Percentiles rank a stretch among this genome's conserved stretches.
These are phyloP conservation scores for Caloboletus firmus DNA, from an alignment of 1,284 basidiomycete species.

Conservation along the genomic window DNA sequence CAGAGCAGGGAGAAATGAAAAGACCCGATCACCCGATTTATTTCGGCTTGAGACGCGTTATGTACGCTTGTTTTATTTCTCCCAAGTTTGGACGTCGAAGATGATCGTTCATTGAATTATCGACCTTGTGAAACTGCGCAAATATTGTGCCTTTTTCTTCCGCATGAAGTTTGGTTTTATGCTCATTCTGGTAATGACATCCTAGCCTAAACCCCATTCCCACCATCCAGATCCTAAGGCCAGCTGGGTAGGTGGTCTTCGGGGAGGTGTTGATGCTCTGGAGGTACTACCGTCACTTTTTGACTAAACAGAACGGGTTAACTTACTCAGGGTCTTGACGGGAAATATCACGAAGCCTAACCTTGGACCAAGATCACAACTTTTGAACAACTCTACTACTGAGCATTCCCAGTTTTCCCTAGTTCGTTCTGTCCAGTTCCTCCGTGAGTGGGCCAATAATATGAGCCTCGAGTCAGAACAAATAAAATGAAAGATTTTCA, in stretches of 20 bases:
- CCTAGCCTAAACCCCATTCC: background rate
- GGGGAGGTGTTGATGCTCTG: background rate
- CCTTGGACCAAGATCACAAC: background rate
- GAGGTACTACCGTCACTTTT: background rate
- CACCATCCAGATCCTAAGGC: background rate
- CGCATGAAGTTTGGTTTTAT: background rate
- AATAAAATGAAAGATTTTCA: no score
- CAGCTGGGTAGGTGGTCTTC: background rate
- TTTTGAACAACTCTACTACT: background rate
- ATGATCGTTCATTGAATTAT: background rate
- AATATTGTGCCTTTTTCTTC: background rate
- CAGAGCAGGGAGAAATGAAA: background rate
- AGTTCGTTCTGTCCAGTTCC: background rate
- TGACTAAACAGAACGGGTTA: background rate
- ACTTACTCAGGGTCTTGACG: no score
- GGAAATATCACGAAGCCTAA: background rate
- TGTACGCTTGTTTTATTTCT: constrained; percentile 21
- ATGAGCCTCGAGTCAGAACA: no score
- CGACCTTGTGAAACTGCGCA: background rate
- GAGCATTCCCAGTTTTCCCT: background rate
- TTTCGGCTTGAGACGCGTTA: constrained; percentile 25
- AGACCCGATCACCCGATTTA: constrained; percentile 15
- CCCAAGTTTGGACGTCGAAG: background rate
- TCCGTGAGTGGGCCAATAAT: background rate
- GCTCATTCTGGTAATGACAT: background rate